These are phyloP conservation scores for Aureobasidium sp. DNA, from an alignment of 2,329 filamentous ascomycete genomes.

Conservation along the genomic window DNA sequence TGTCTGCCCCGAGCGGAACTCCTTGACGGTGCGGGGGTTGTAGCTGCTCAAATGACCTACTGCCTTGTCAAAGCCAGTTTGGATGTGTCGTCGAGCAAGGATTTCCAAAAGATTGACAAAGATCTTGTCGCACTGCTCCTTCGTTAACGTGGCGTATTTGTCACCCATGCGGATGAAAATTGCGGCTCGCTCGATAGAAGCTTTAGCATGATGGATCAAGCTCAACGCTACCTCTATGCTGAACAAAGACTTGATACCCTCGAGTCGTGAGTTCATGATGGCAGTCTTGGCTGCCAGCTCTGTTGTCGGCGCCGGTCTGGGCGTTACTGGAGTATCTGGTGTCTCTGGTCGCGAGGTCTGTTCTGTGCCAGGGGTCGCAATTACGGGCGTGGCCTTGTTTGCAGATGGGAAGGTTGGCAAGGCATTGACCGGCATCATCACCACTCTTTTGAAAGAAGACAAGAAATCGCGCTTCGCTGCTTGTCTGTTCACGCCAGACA, in stretches of 20 bases:
- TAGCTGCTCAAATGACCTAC: constrained; percentile 86
- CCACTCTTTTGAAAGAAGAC: constrained; percentile 93
- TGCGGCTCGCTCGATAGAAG: constrained; percentile 75
- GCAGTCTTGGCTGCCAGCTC: constrained; percentile 96
- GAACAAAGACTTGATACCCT: constrained; percentile 90
- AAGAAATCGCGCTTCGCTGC: constrained; percentile 95
- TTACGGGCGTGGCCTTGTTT: constrained; percentile 26
- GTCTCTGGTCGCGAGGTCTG: constrained; percentile 22
- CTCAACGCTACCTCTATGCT: constrained; percentile 91
- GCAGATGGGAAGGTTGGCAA: constrained; percentile 59
- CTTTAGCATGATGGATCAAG: constrained; percentile 80
- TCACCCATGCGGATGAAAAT: constrained; percentile 75
- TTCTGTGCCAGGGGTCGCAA: constrained; percentile 21
- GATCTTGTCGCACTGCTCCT: constrained; percentile 80
- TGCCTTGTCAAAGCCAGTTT: constrained; percentile 86
- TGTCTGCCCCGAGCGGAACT: constrained; percentile 33
- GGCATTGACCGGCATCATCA: constrained; percentile 97
- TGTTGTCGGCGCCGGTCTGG: constrained; percentile 65
- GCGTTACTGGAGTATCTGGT: constrained; percentile 29
- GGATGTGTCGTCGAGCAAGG: constrained; percentile 78
- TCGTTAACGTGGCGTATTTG: constrained; percentile 67
- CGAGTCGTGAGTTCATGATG: constrained; percentile 87
- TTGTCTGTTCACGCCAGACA: constrained; percentile 89
- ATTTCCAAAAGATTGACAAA: constrained; percentile 80
- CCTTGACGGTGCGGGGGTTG: constrained; percentile 73